Evolutionary conservation across 2,329 filamentous ascomycete species (phyloP).

Genomic region (Ophiocordyceps robertsii): DNA sequence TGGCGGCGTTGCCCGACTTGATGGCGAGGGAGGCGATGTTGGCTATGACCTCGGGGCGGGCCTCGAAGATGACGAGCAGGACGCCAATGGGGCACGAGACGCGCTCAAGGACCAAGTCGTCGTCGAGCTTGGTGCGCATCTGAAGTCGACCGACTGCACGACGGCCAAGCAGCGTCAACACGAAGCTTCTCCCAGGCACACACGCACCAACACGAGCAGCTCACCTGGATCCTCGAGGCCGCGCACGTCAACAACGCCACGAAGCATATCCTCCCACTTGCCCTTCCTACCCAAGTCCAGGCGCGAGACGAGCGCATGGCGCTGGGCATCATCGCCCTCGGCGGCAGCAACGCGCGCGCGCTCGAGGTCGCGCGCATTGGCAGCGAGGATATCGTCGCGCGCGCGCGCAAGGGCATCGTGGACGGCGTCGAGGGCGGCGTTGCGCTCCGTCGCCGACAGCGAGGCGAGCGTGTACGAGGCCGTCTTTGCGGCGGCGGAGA

Average conservation of each 20-base stretch:
- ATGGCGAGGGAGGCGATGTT: constrained; percentile 94
- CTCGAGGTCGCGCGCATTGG: constrained; percentile 74
- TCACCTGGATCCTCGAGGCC: constrained; percentile 73
- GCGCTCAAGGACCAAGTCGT: constrained; percentile 72
- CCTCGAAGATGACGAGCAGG: constrained; percentile 97
- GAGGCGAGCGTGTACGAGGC: constrained; percentile 77
- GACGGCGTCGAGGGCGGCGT: constrained; percentile 73
- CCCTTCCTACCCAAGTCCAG: constrained; percentile 76
- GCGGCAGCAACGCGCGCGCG: constrained; percentile 61
- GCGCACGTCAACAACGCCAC: constrained; percentile 82
- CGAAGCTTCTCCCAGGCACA: no score
- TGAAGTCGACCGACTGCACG: constrained; percentile 66
- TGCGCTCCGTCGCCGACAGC: constrained; percentile 61
- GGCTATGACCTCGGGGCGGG: constrained; percentile 92
- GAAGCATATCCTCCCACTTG: constrained; percentile 96
- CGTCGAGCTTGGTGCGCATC: constrained; percentile 72
- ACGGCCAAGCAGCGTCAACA: no score
- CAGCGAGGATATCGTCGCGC: constrained; percentile 66
- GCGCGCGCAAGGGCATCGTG: constrained; percentile 60
- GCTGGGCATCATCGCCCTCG: constrained; percentile 55
- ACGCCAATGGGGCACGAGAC: constrained; percentile 93
- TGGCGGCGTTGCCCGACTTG: constrained; percentile 94
- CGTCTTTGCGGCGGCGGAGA: constrained; percentile 63
- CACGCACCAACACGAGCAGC: no score
- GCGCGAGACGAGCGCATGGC: constrained; percentile 71